These are phyloP conservation scores for Lentinula novae-zelandiae DNA, from an alignment of 1,284 basidiomycete genomes.

Conservation along the genomic window DNA sequence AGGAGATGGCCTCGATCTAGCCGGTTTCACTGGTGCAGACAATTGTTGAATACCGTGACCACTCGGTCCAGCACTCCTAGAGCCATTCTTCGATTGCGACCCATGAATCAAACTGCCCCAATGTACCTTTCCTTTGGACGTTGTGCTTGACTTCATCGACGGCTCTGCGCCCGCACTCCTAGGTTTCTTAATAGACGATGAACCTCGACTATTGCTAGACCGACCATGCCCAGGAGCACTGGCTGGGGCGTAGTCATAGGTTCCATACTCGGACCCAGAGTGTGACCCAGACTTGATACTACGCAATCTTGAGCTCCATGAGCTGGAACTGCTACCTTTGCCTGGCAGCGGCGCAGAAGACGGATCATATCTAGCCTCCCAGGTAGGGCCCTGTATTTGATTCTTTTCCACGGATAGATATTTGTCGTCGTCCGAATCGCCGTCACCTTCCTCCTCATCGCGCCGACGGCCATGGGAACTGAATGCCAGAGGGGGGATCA, in stretches of 20 bases:
- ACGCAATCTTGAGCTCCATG: slow-evolving; percentile 5
- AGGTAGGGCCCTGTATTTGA: slow-evolving; percentile 5
- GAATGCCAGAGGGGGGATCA: background rate
- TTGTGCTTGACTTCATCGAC: background rate
- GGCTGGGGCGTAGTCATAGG: background rate
- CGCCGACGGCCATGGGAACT: background rate
- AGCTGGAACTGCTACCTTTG: background rate
- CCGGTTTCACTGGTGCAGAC: background rate
- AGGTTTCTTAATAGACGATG: background rate
- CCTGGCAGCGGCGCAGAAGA: slow-evolving; percentile 5
- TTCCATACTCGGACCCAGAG: background rate
- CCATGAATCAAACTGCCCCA: slow-evolving; percentile 10
- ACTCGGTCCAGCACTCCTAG: background rate
- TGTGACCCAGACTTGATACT: background rate
- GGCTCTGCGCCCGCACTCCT: slow-evolving; percentile 2
- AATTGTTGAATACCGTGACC: background rate
- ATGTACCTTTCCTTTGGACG: background rate
- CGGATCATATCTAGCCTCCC: slow-evolving; percentile 9
- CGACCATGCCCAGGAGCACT: slow-evolving; percentile 5
- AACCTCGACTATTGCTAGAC: background rate
- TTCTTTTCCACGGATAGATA: slow-evolving; percentile 6
- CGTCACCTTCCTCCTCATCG: slow-evolving; percentile 4
- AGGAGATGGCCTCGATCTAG: background rate
- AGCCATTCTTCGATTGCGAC: slow-evolving; percentile 5
- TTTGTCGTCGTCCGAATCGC: slow-evolving; percentile 3